These are phyloP conservation scores for Colletotrichum gigasporum DNA, from an alignment of 2,329 filamentous ascomycete genomes.

Conservation along the genomic window DNA sequence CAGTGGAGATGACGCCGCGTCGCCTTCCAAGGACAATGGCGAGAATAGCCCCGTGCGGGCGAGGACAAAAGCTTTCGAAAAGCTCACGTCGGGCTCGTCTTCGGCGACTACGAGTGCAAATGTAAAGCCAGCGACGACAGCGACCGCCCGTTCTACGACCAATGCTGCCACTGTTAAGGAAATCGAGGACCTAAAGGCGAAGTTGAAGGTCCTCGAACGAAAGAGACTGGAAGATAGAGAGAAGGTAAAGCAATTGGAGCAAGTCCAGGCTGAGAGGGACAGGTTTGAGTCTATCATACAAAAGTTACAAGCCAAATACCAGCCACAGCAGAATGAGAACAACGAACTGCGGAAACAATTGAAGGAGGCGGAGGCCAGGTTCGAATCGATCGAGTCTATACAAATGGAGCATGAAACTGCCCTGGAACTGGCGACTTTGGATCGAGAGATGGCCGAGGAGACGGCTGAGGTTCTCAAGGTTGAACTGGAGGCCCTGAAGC, in stretches of 20 bases:
- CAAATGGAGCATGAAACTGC: conserved; percentile 87
- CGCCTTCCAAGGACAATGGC: conserved; percentile 61
- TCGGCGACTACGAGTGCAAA: conserved; percentile 43
- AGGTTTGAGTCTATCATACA: conserved; percentile 87
- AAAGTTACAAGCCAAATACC: conserved; percentile 89
- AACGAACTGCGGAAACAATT: conserved; percentile 78
- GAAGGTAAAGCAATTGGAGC: conserved; percentile 81
- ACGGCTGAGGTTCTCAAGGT: conserved; percentile 83
- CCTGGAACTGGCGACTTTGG: conserved; percentile 86
- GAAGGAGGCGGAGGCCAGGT: conserved; percentile 76
- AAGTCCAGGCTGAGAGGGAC: conserved; percentile 78
- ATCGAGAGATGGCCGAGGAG: conserved; percentile 97
- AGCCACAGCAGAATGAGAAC: conserved; percentile 84
- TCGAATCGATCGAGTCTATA: conserved; percentile 75
- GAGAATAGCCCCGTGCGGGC: conserved; percentile 62
- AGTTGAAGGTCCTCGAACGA: conserved; percentile 86
- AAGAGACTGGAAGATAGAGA: conserved; percentile 88
- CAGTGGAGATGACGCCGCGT: conserved; percentile 48
- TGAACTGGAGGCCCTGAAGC: conserved; percentile 81
- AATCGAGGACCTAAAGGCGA: conserved; percentile 88
- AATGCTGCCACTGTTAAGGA: conserved; percentile 68
- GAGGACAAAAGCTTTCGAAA: conserved; percentile 62
- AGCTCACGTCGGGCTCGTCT: conserved; percentile 52
- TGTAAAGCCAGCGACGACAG: conserved; percentile 36
- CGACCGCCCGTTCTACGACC: conserved; percentile 44